phyloP scores from a whole-genome alignment of 1,284 basidiomycete genomes.

The Ganoderma meredithae region DNA sequence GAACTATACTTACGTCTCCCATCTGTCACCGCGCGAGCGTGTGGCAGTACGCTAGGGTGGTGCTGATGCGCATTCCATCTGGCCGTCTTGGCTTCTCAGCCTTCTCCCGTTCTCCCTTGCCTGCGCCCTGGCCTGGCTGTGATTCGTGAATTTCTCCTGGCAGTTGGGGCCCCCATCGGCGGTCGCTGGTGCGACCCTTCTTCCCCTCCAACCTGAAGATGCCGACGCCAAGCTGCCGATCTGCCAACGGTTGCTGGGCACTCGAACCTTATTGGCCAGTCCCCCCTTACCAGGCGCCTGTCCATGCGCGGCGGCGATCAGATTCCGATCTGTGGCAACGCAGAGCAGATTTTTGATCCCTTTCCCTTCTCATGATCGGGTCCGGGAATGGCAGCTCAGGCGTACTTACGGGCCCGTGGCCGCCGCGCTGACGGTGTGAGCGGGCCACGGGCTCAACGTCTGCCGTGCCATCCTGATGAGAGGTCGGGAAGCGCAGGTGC shows the following conservation, averaged over 20 bases:
- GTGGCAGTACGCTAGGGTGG: not conserved
- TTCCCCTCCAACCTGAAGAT: not conserved
- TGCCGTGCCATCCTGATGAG: not conserved
- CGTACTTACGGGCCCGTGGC: not conserved
- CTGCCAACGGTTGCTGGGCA: not conserved
- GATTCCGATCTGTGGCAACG: not conserved
- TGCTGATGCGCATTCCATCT: not conserved
- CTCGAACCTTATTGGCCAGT: not conserved
- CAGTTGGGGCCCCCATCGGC: too few relatives aligned
- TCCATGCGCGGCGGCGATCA: not conserved
- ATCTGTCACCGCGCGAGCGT: not conserved
- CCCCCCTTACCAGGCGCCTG: too few relatives aligned
- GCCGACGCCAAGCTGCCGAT: not conserved
- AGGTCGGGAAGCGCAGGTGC: not conserved
- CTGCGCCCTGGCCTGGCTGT: too few relatives aligned
- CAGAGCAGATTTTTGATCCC: not conserved
- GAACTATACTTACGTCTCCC: not conserved
- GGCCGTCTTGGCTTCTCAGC: not conserved
- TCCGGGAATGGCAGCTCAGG: not conserved
- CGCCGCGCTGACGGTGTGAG: not conserved
- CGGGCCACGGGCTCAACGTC: not conserved
- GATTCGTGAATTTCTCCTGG: not conserved
- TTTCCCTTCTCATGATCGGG: not conserved
- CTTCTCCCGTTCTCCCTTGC: not conserved
- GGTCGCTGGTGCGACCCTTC: too few relatives aligned